Evolutionary conservation across 1,284 basidiomycete genomes (phyloP).

Genomic region (Stereum hirsutum): DNA sequence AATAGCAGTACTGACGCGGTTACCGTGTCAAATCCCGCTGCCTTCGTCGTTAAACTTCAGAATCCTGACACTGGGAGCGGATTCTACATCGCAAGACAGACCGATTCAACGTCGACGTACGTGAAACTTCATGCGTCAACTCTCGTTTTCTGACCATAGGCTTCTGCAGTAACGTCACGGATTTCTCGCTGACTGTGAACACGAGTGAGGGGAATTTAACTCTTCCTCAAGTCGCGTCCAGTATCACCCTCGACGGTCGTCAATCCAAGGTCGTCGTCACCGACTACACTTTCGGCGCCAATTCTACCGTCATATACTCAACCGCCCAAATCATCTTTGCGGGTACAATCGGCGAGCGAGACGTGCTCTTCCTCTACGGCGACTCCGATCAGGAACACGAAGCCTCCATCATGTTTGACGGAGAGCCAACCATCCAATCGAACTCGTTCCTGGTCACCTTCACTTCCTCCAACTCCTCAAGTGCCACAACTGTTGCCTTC

Average conservation of each 20-base stretch:
- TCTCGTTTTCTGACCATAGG: neutral
- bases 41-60: conserved; percentile 52
- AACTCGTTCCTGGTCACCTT: conserved; percentile 1
- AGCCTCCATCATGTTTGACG: conserved; percentile 26
- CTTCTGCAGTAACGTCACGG: conserved; percentile 30
- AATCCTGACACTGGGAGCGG: conserved; percentile 57
- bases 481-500: conserved; percentile 28
- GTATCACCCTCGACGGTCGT: conserved; percentile 54
- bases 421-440: conserved; percentile 23
- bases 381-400: conserved; percentile 53
- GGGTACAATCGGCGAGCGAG: conserved; percentile 53
- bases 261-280: conserved; percentile 64
- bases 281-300: conserved; percentile 53
- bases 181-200: conserved; percentile 48
- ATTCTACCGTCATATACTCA: conserved; percentile 47
- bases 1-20: conserved; percentile 45
- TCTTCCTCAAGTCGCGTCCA: conserved; percentile 39
- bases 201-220: conserved; percentile 40
- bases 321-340: conserved; percentile 64
- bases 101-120: conserved; percentile 56
- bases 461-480: conserved; percentile 19
- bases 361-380: conserved; percentile 64
- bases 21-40: conserved; percentile 35
- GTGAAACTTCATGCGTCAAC: conserved; percentile 13
- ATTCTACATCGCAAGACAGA: conserved; percentile 68